Conservation (phyloP, 2,329 filamentous ascomycete genomes). For the Pyrenophora graminea region DNA sequence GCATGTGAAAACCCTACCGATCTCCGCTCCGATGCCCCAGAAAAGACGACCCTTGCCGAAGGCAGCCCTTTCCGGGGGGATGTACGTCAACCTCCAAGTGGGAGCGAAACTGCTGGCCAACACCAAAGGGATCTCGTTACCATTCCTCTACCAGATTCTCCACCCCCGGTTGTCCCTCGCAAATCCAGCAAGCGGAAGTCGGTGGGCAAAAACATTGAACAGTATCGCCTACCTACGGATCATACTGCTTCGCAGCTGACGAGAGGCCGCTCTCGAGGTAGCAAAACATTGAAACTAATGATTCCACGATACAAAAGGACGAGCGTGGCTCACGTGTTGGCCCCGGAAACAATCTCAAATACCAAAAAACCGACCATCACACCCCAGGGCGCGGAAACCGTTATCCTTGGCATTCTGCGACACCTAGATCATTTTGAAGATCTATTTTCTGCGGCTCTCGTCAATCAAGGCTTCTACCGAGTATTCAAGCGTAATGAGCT, state of each 20-base stretch:
- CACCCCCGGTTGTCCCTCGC: constrained; percentile 46
- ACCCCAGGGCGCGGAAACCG: constrained; percentile 51
- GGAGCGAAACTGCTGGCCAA: constrained; percentile 6
- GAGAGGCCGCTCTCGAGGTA: constrained; percentile 21
- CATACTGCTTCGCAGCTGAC: constrained; percentile 40
- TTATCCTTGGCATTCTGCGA: constrained; percentile 58
- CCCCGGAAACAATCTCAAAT: constrained; percentile 22
- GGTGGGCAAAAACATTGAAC: constrained; percentile 22
- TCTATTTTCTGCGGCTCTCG: constrained; percentile 58
- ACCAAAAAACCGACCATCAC: constrained; percentile 44
- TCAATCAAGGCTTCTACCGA: constrained; percentile 61
- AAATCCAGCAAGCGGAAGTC: constrained; percentile 50
- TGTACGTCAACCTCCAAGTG: constrained; percentile 13
- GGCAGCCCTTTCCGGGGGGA: constrained; percentile 29
- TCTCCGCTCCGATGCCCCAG: constrained; percentile 42
- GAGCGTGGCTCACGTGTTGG: constrained; percentile 27
- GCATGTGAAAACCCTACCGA: constrained; percentile 45
- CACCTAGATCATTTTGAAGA: constrained; percentile 57
- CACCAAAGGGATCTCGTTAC: constrained; percentile 18
- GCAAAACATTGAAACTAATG: constrained; percentile 28
- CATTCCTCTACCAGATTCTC: constrained; percentile 7
- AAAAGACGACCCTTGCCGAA: constrained; percentile 28
- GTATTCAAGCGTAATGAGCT: constrained; percentile 63
- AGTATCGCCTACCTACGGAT: constrained; percentile 31
- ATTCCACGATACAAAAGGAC: constrained; percentile 30